Evolutionary conservation across 1,139 yeast species (phyloP).

Genomic region (Pichia sp.): DNA sequence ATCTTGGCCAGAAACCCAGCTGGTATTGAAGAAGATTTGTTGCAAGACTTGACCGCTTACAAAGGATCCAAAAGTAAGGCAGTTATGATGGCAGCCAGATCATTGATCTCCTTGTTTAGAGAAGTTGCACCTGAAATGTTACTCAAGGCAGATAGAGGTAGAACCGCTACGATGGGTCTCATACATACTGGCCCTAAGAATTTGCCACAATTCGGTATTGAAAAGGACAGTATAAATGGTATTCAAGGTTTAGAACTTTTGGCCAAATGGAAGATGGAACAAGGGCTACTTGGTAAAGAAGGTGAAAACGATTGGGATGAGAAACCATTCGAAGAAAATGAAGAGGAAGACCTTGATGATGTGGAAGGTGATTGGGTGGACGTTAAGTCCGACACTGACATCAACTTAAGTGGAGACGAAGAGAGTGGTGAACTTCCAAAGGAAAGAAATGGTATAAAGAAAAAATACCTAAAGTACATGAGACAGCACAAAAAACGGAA

Average conservation of each 20-base stretch:
- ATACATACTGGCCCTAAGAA: slow-evolving; percentile 44
- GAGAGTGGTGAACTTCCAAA: slow-evolving; percentile 42
- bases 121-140: slow-evolving; percentile 97
- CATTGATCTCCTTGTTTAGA: slow-evolving; percentile 80
- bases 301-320: slow-evolving; percentile 45
- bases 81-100: slow-evolving; percentile 90
- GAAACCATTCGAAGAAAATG: slow-evolving; percentile 37
- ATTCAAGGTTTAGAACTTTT: slow-evolving; percentile 89
- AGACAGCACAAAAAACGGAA: slow-evolving; percentile 31
- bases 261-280: slow-evolving; percentile 81
- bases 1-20: slow-evolving; percentile 89
- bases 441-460: slow-evolving; percentile 36
- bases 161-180: slow-evolving; percentile 76
- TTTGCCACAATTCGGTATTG: slow-evolving; percentile 70
- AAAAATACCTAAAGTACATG: slow-evolving; percentile 32
- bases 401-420: slow-evolving; percentile 46
- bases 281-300: slow-evolving; percentile 43
- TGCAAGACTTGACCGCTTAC: slow-evolving; percentile 86
- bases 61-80: slow-evolving; percentile 91
- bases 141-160: slow-evolving; percentile 85
- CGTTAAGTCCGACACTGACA: slow-evolving; percentile 58
- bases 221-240: slow-evolving; percentile 52
- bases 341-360: slow-evolving; percentile 42
- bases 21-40: slow-evolving; percentile 78
- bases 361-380: slow-evolving; percentile 61